Evolutionary conservation across 1,284 basidiomycete species (phyloP).

Genomic region (Tranzscheliella williamsii): DNA sequence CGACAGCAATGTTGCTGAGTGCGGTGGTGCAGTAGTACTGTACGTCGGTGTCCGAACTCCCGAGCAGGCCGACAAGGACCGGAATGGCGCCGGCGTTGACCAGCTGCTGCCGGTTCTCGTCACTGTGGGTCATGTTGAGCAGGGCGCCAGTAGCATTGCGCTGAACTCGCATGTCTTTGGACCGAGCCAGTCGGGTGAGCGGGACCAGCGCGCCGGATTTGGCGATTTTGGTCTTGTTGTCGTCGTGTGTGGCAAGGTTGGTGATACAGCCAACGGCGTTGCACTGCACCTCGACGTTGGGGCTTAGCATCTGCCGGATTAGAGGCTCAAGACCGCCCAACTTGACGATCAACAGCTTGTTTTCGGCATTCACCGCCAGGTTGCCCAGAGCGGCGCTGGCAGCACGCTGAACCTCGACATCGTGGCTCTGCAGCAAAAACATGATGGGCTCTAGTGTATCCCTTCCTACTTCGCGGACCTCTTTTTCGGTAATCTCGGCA

Average conservation of each 20-base stretch:
- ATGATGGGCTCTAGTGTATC: constrained; percentile 98
- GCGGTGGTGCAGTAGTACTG: constrained; percentile 99
- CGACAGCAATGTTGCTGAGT: constrained; percentile 87
- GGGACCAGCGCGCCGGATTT: constrained; percentile 98
- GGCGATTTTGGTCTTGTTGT: constrained; percentile 99
- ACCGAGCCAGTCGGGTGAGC: constrained; percentile 90
- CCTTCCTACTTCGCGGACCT: constrained; percentile 92
- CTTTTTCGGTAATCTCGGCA: constrained; percentile 99
- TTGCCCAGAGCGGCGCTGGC: constrained; percentile 98
- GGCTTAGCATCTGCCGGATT: constrained; percentile 98
- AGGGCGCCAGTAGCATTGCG: constrained; percentile 97
- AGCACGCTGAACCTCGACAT: constrained; percentile 97
- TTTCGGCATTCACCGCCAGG: constrained; percentile 97
- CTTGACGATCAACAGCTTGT: constrained; percentile 98
- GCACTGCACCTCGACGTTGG: constrained; percentile 99
- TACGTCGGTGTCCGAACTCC: constrained; percentile 97
- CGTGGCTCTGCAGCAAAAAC: constrained; percentile 94
- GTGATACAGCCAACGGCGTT: constrained; percentile 99
- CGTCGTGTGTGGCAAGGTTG: constrained; percentile 97
- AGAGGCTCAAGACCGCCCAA: constrained; percentile 96
- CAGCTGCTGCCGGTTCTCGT: constrained; percentile 97
- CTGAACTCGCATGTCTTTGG: constrained; percentile 99
- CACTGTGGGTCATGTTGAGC: constrained; percentile 95
- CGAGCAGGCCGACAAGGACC: constrained; percentile 90
- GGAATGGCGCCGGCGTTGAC: constrained; percentile 98